Evolutionary conservation across 345 rosid genomes (phyloP), one percentile per base, ranked within the genome.

Genomic region (Limnanthes douglasii): DNA sequence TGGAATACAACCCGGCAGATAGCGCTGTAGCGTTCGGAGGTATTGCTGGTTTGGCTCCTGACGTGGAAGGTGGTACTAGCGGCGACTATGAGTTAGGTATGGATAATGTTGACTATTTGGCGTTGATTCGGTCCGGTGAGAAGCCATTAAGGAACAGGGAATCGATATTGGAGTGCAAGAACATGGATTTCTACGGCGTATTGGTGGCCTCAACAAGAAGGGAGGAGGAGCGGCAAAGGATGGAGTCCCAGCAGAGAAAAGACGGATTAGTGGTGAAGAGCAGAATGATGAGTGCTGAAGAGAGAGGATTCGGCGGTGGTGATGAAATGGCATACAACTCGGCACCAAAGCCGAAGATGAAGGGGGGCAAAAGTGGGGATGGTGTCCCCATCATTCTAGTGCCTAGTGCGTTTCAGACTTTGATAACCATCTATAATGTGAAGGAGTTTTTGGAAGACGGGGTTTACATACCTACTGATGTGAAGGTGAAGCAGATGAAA

Each of bases 381-480:
- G 98, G 98, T 0, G 94, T 90, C 25, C 94, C 94, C 0, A 80
- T 90, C 3, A 90, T 84, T 52, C 61, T 90, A 37, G 96, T 90
- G 4, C 94, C 94, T 0, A 90, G 98, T 53, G 98, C 96, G 8
- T 90, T 65, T 35, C 95, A 80, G 52, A 90, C 92, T 6, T 37
- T 90, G 72, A 77, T 84, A 31, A 80, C 96, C 3, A 80, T 90
- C 33, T 75, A 80, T 40, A 90, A 84, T 56, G 98, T 84, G 31
- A 90, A 90, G 56, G 96, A 84, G 61, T 90, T 90, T 51, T 47
- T 84, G 63, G 94, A 84, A 42, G 92, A 90, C 61, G 96, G 96
- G 14, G 62, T 84, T 39, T 90, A 34, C 46, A 68, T 84, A 34
- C 82, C 92, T 0, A 84, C 79, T 1, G 92, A 90, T 65, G 85